Conservation (phyloP, 768 basidiomycete species). For the Leucogyrophana mollusca region DNA sequence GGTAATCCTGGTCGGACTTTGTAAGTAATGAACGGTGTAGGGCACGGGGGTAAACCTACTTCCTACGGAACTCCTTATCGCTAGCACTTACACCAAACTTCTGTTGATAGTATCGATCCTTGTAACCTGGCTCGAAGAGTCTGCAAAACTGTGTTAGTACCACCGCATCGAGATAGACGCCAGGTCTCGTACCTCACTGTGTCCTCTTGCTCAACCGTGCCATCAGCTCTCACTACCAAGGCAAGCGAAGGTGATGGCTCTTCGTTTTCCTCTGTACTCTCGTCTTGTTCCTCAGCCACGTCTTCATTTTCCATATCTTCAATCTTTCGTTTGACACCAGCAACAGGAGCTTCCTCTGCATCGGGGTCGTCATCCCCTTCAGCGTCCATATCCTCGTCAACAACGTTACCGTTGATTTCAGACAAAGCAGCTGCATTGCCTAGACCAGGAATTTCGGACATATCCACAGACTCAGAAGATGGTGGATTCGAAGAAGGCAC, state of each 20-base stretch:
- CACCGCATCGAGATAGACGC: conserved; percentile 1
- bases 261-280: conserved; percentile 44
- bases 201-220: conserved; percentile 93
- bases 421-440: conserved; percentile 23
- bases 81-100: conserved; percentile 80
- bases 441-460: conserved; percentile 34
- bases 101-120: conserved; percentile 89
- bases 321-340: conserved; percentile 45
- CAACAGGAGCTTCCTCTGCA: conserved; percentile 6
- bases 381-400: conserved; percentile 27
- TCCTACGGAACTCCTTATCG: conserved; percentile 71
- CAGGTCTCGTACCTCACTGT: conserved; percentile 72
- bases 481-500: conserved; percentile 26
- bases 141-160: conserved; percentile 38
- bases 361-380: conserved; percentile 13
- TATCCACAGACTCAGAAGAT: conserved; percentile 25
- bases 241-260: conserved; percentile 46
- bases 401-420: conserved; percentile 16
- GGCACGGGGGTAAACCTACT: conserved; percentile 45
- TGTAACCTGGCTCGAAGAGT: conserved; percentile 95
- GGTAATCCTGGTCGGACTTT: conserved; percentile 55
- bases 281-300: conserved; percentile 34
- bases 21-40: conserved; percentile 6
- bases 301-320: conserved; percentile 44
- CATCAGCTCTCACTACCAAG: conserved; percentile 84